Conservation (phyloP, 2,329 filamentous ascomycete species). For the Cordyceps militaris region DNA sequence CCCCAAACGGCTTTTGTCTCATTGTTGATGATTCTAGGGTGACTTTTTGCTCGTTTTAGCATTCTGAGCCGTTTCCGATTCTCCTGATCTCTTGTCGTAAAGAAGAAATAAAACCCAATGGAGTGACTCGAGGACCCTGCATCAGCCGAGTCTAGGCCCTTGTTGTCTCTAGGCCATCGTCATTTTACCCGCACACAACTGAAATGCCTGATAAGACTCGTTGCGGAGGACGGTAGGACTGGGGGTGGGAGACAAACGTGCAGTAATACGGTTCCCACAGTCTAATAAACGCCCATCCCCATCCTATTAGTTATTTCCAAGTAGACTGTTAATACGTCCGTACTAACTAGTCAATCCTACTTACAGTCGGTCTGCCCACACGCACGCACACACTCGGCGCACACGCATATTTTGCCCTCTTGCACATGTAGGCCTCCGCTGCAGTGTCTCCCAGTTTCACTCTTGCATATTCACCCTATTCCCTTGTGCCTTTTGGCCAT, state of each 20-base stretch:
- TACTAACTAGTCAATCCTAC: not conserved
- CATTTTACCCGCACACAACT: not conserved
- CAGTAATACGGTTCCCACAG: not conserved
- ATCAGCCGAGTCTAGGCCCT: not conserved
- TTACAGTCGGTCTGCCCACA: not conserved
- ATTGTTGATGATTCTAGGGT: not conserved
- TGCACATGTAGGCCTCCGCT: not conserved
- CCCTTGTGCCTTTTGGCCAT: too few relatives aligned
- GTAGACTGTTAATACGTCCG: not conserved
- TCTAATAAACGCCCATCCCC: not conserved
- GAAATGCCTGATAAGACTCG: constrained; percentile 4
- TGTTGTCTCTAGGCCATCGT: constrained; percentile 1
- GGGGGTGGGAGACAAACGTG: not conserved
- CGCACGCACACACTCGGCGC: not conserved
- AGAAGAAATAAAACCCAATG: not conserved
- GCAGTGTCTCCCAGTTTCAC: not conserved
- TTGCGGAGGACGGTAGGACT: not conserved
- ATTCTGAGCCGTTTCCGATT: not conserved
- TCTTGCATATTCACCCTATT: too few relatives aligned
- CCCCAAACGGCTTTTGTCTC: constrained; percentile 9
- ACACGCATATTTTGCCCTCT: not conserved
- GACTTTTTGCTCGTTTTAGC: not conserved
- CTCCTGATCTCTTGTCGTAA: not conserved
- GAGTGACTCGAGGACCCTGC: constrained; percentile 3
- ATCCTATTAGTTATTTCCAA: constrained; percentile 7